Base-by-base conservation (phyloP, 2,329 filamentous ascomycete species). In the Colletotrichum tabaci region DNA sequence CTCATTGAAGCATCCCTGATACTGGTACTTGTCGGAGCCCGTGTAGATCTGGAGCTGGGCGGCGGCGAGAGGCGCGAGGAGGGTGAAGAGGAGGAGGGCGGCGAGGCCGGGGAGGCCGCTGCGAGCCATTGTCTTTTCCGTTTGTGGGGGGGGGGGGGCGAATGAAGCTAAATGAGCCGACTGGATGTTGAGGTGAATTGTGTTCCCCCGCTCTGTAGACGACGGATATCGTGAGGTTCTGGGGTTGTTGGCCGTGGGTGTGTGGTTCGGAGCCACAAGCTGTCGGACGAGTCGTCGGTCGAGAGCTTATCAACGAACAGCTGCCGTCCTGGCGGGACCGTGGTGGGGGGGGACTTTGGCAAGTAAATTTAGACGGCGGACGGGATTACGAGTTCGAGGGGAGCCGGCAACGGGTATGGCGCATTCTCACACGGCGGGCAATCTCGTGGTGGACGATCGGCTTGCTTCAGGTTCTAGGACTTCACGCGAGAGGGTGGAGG, bases 1-100 rank as follows among this genome's bases (percentile, higher is more conserved):
- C 77, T 91, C 89, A 75, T 89, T 88, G 80, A 81, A 90, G 81
- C 89, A 91, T 67, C 89, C 89, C n/a, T 79, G 77, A 79, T 90
- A 90, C 18, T 66, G 73, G 80, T 89, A 90, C 55, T 75, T 77
- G 40, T 75, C 73, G 7, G 80, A 79, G 49, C 75, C 76, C 60
- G 77, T 77, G 77, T 82, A 85, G 74, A 84, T 78, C 5, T 71
- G 76, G 40, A 78, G 74, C 56, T 74, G 57, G 13, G 75, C 74
- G 8, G 73, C 18, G 21, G 74, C 74, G n/a, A 77, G 62, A 10
- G 67, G 40, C 35, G 72, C 58, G 12, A 74, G 38, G 18, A 72
- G 9, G 21, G 74, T n/a, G 23, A 72, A 57, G 40, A 74, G 44
- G 38, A 77, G n/a, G 12, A 68, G 50, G 56, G 73, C 15, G 23